These are phyloP conservation scores for Dictyostelium firmibasis DNA, from an alignment of 78 protist species.

Conservation along the genomic window DNA sequence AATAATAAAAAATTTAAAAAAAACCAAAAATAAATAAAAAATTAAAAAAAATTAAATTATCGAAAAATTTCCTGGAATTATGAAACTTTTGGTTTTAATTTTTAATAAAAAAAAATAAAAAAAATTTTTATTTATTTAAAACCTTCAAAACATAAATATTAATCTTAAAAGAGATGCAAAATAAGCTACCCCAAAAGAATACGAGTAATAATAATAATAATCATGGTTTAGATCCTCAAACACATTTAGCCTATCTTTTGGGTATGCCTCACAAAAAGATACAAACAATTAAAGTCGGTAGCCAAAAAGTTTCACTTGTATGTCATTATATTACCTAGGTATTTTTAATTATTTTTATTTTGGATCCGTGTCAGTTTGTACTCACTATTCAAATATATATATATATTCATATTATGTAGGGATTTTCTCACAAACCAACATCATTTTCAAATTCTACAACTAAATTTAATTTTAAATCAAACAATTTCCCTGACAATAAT, in stretches of 20 bases:
- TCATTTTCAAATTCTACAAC: background rate
- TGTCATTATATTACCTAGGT: too few species aligned
- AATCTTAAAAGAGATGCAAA: background rate
- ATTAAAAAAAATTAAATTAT: background rate
- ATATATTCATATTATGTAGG: background rate
- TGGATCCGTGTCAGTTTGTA: too few species aligned
- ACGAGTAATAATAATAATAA: background rate
- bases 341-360: too few species aligned
- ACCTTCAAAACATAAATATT: background rate
- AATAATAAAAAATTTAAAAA: background rate
- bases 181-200: background rate
- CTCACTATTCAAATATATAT: too few species aligned
- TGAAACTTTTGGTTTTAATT: background rate
- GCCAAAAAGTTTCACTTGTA: slow-evolving; percentile 15
- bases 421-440: slow-evolving; percentile 6
- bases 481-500: background rate
- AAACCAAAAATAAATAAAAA: background rate
- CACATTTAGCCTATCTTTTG: background rate
- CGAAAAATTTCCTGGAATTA: background rate
- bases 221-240: background rate
- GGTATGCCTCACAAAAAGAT: slow-evolving; percentile 3
- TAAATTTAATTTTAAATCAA: slow-evolving; percentile 3
- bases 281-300: slow-evolving; percentile 2
- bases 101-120: background rate
- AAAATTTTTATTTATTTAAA: background rate